Evolutionary conservation across 108 stramenopile species (phyloP), one percentile per base, ranked within the genome.

Genomic region (Pseudonitzschia pungens): DNA sequence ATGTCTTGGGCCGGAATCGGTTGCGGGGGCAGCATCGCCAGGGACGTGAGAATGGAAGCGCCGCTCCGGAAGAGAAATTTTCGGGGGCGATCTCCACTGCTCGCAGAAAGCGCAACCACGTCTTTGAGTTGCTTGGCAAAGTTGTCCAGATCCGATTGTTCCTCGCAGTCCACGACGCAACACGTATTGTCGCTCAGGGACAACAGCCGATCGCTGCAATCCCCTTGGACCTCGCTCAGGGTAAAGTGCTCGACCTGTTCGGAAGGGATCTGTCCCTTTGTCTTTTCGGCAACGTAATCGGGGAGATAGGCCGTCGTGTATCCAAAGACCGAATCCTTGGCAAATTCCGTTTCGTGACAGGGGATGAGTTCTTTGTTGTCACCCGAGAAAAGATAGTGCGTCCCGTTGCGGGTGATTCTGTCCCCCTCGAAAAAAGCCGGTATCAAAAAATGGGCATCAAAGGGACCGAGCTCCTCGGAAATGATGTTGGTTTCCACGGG

Each of bases 381-480:
- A 26, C 15, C 59, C 14, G 15, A 1, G 26, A 83, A 21, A 26
- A 83, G 73, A 66, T 84, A 86, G 55, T 86, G 85, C 7, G 69
- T 57, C 54, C 68, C 81, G 26, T 81, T 68, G 6, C 70, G 67
- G 28, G 85, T 86, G 27, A 77, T 60, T 45, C 85, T 67, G 10
- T 81, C 85, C 14, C 85, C 85, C 43, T 79, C 83, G 22, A 73
- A 53, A 68, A 86, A 86, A 68, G 76, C 78, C n/a, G 85, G 85
- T 24, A 69, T 76, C 43, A 86, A 42, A 65, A 72, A 42, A 33
- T 65, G 74, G 7, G 68, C 76, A 72, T 77, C 76, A 64, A 71
- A 64, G 53, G 82, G 71, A 12, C 74, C 81, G 32, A 84, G 40
- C 16, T 77, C 80, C 15, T 50, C 45, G n/a, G 79, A 81, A 41